These are phyloP conservation scores for Achaetomiella virescens DNA, from an alignment of 495 filamentous ascomycete genomes.

Conservation along the genomic window DNA sequence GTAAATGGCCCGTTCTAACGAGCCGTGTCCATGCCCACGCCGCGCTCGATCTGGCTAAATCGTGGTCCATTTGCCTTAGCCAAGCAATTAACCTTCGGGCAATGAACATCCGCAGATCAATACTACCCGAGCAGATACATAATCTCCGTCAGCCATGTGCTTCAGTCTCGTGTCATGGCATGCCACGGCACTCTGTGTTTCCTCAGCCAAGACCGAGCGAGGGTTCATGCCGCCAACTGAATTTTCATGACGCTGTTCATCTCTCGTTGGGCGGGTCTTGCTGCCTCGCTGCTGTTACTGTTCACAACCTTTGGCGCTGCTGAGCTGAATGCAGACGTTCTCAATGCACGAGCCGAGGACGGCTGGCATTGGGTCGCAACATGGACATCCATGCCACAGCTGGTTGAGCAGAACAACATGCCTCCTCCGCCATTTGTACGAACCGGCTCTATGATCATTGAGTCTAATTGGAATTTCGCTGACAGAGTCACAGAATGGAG, in stretches of 20 bases:
- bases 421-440: slow-evolving; percentile 55
- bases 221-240: background rate
- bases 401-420: slow-evolving; percentile 57
- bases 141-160: background rate
- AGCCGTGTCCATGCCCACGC: background rate
- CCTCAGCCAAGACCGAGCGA: background rate
- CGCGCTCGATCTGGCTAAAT: slow-evolving; percentile 20
- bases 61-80: background rate
- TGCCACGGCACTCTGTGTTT: background rate
- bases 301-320: background rate
- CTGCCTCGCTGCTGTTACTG: background rate
- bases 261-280: slow-evolving; percentile 1
- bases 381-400: slow-evolving; percentile 63
- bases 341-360: slow-evolving; percentile 3
- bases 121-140: background rate
- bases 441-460: background rate
- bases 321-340: background rate
- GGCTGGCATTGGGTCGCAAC: slow-evolving; percentile 55
- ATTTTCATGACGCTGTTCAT: slow-evolving; percentile 2
- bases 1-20: background rate
- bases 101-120: slow-evolving; percentile 16
- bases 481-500: background rate
- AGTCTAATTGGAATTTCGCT: background rate
- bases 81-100: slow-evolving; percentile 18
- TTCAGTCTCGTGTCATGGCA: background rate